Evolutionary conservation across 1,284 basidiomycete species (phyloP).

Genomic region (Cryptococcus deneoformans): DNA sequence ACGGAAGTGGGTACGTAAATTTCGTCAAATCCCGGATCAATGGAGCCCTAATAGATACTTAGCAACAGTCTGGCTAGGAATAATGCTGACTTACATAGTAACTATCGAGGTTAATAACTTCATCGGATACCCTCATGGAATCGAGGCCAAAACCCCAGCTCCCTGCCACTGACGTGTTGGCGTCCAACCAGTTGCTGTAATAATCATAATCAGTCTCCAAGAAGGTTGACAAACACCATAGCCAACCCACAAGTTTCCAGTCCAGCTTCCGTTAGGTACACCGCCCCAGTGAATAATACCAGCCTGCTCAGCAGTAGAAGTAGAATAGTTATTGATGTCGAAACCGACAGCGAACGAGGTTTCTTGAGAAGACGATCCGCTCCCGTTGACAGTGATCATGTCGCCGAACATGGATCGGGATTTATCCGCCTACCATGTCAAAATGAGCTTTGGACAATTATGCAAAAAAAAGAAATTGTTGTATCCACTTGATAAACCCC

Average conservation of each 20-base stretch:
- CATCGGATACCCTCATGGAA: slow-evolving; percentile 21
- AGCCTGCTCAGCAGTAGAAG: slow-evolving; percentile 11
- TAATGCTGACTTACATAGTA: slow-evolving; percentile 18
- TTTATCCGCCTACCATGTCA: slow-evolving; percentile 12
- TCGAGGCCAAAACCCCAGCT: slow-evolving; percentile 37
- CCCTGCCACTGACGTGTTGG: slow-evolving; percentile 20
- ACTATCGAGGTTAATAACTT: slow-evolving; percentile 17
- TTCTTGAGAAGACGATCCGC: slow-evolving; percentile 13
- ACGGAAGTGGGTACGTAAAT: slow-evolving; percentile 35
- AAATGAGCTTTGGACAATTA: neutral
- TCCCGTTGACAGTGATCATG: slow-evolving; percentile 15
- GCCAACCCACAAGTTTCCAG: slow-evolving; percentile 39
- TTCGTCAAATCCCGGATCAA: slow-evolving; percentile 43
- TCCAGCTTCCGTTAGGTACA: slow-evolving; percentile 24
- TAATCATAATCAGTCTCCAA: neutral
- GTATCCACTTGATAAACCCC: slow-evolving; percentile 38
- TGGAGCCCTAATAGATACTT: slow-evolving; percentile 18
- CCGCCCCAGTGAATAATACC: slow-evolving; percentile 46
- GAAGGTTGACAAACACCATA: neutral
- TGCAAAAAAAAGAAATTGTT: neutral
- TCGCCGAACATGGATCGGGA: slow-evolving; percentile 27
- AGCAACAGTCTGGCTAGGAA: neutral
- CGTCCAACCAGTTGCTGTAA: slow-evolving; percentile 39
- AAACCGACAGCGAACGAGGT: slow-evolving; percentile 34
- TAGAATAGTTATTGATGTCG: slow-evolving; percentile 22